Conservation (phyloP, 2,329 filamentous ascomycete species). For the Mollisiaceae sp. region DNA sequence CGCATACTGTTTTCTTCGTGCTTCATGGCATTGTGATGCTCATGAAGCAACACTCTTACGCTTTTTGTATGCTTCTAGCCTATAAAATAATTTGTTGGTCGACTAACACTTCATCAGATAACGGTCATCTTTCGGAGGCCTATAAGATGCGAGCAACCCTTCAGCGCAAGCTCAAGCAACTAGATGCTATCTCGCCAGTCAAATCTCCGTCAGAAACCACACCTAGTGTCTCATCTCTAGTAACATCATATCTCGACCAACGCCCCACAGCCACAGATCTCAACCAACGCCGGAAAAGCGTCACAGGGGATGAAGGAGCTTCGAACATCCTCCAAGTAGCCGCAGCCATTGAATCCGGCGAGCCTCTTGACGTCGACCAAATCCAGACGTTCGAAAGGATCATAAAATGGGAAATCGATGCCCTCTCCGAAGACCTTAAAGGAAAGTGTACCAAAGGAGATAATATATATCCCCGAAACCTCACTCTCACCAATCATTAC, state of each 20-base stretch:
- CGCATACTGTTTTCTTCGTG: constrained; percentile 78
- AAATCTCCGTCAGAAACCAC: constrained; percentile 49
- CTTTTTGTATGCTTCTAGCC: constrained; percentile 55
- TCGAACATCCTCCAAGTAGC: constrained; percentile 65
- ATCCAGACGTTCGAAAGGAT: constrained; percentile 67
- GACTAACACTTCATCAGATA: constrained; percentile 50
- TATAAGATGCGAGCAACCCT: constrained; percentile 56
- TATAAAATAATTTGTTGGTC: background rate
- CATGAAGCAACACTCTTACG: constrained; percentile 85
- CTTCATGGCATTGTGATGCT: constrained; percentile 76
- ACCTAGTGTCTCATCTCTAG: constrained; percentile 49
- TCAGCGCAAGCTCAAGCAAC: constrained; percentile 57
- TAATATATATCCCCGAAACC: constrained; percentile 70
- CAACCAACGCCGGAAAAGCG: constrained; percentile 50
- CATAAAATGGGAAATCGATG: constrained; percentile 65
- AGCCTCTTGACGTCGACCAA: constrained; percentile 66
- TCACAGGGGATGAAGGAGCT: constrained; percentile 29
- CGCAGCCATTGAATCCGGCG: constrained; percentile 63
- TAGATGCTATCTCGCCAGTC: constrained; percentile 58
- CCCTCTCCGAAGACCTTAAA: constrained; percentile 64
- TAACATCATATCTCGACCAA: constrained; percentile 51
- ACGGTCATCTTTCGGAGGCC: constrained; percentile 70
- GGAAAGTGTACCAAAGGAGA: constrained; percentile 58
- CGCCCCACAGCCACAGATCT: constrained; percentile 49
- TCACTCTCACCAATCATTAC: constrained; percentile 67